Conservation (phyloP, 495 filamentous ascomycete genomes). For the Platismatia glauca region DNA sequence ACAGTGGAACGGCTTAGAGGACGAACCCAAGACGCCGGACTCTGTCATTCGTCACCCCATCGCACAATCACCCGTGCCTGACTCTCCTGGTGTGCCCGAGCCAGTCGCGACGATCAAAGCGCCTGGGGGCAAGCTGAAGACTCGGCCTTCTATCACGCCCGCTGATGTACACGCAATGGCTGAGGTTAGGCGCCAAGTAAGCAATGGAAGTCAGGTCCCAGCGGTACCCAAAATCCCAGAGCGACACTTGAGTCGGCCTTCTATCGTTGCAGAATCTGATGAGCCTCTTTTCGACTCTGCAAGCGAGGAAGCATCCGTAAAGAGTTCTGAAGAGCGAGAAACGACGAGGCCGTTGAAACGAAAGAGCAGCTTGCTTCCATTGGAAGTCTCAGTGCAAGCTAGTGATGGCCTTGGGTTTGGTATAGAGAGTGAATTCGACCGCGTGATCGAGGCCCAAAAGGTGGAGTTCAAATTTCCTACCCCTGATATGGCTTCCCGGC, state of each 20-base stretch:
- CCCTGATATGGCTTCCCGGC: constrained; percentile 24
- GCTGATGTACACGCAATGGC: constrained; percentile 82
- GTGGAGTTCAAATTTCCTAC: constrained; percentile 57
- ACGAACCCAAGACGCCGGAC: constrained; percentile 73
- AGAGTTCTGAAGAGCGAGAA: constrained; percentile 18
- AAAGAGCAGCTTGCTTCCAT: constrained; percentile 44
- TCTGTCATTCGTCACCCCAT: constrained; percentile 83
- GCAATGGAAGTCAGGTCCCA: constrained; percentile 48
- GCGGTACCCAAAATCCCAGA: constrained; percentile 54
- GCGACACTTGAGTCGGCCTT: constrained; percentile 44
- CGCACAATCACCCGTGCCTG: constrained; percentile 35
- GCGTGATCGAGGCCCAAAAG: constrained; percentile 97
- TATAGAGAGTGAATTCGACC: constrained; percentile 85
- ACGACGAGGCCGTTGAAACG: constrained; percentile 32
- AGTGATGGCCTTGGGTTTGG: constrained; percentile 59
- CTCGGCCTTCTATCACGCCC: constrained; percentile 76
- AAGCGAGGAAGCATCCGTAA: constrained; percentile 4
- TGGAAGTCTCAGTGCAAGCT: constrained; percentile 59
- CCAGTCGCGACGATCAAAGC: constrained; percentile 83
- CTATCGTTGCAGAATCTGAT: constrained; percentile 33
- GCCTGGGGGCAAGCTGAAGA: constrained; percentile 79
- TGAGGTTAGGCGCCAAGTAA: constrained; percentile 74
- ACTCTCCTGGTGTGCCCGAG: constrained; percentile 64
- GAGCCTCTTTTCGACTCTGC: constrained; percentile 19
- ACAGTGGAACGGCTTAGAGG: constrained; percentile 39